phyloP scores from a whole-genome alignment of 768 basidiomycete species.

The Boletus edulis region DNA sequence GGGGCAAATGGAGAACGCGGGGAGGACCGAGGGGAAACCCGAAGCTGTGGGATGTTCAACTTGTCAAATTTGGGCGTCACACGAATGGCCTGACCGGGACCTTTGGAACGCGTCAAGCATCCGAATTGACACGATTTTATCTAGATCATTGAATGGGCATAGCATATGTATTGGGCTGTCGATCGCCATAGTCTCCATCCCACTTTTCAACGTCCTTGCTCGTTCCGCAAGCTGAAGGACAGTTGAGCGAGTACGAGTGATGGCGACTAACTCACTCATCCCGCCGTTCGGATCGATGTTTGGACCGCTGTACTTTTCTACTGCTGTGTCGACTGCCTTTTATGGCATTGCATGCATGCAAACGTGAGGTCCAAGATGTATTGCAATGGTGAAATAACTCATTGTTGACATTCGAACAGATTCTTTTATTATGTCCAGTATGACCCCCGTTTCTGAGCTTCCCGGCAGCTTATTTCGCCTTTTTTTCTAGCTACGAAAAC shows the following conservation, averaged over 20 bases:
- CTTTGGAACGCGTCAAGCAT: too few species aligned
- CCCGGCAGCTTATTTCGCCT: too few species aligned
- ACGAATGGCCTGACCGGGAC: too few species aligned
- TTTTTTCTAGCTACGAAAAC: background rate
- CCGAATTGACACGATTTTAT: too few species aligned
- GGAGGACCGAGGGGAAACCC: too few species aligned
- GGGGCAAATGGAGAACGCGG: too few species aligned
- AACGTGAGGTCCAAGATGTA: background rate
- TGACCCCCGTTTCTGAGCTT: background rate
- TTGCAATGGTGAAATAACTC: background rate
- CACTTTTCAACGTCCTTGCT: background rate
- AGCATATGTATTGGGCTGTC: background rate
- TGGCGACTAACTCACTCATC: background rate
- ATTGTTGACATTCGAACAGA: background rate
- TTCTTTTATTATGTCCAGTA: slow-evolving; percentile 13
- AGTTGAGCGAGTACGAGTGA: background rate
- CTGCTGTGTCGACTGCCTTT: background rate
- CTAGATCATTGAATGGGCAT: background rate
- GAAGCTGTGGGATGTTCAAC: too few species aligned
- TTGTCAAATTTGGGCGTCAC: too few species aligned
- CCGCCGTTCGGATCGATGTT: background rate
- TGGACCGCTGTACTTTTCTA: background rate
- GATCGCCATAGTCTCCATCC: background rate
- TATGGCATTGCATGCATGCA: slow-evolving; percentile 10
- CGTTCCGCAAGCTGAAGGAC: background rate